A percentile compares a stretch with the other conserved stretches of the same genome.
Evolutionary conservation across 192 early-diverging fungal species (phyloP).

Genomic region (Gigaspora rosea): DNA sequence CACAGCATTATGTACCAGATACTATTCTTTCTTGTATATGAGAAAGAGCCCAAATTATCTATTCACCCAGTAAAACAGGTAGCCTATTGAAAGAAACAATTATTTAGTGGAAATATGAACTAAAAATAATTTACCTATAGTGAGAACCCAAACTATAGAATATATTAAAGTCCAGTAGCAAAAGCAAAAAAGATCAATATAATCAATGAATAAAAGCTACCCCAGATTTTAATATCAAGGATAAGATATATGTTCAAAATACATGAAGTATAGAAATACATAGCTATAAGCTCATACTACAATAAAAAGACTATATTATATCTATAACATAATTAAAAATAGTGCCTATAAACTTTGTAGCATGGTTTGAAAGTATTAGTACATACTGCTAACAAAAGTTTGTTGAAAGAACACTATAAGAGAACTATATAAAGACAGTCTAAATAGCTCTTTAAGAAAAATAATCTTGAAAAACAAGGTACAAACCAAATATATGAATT

Average conservation of each 20-base stretch:
- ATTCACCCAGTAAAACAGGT: neutral
- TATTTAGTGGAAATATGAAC: neutral
- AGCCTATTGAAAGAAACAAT: neutral
- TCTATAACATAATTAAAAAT: neutral
- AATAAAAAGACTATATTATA: neutral
- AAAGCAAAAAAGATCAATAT: neutral
- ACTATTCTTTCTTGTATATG: neutral
- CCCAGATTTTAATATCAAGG: neutral
- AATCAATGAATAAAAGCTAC: neutral
- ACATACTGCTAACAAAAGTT: too few species aligned
- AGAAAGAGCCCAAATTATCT: neutral
- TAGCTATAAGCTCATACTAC: neutral
- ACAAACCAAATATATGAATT: too few species aligned
- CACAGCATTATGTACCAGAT: neutral
- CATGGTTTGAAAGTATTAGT: too few species aligned
- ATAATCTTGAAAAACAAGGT: too few species aligned
- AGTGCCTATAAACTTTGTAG: neutral
- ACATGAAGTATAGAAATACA: neutral
- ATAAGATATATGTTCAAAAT: neutral
- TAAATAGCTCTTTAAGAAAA: too few species aligned
- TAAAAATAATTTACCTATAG: neutral
- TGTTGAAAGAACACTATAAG: too few species aligned
- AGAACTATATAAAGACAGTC: too few species aligned
- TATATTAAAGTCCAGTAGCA: neutral
- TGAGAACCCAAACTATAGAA: neutral